Evolutionary conservation across 2,329 filamentous ascomycete genomes (phyloP).

Genomic region (Claviceps capensis): DNA sequence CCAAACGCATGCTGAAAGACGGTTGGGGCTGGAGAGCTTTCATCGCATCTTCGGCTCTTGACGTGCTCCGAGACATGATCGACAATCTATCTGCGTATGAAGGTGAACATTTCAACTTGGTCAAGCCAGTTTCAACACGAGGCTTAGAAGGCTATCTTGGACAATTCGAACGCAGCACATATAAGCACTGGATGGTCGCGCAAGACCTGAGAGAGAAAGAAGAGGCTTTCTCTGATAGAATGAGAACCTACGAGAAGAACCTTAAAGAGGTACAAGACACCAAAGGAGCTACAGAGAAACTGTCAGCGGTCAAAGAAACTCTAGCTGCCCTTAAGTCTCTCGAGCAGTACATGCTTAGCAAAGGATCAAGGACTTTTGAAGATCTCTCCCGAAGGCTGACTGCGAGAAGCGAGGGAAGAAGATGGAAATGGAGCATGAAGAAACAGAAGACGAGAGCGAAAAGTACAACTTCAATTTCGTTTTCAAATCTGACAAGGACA

Average conservation of each 20-base stretch:
- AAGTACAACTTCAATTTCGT: constrained; percentile 35
- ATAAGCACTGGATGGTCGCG: constrained; percentile 41
- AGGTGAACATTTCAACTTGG: constrained; percentile 5
- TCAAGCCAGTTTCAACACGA: constrained; percentile 8
- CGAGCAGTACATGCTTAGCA: constrained; percentile 38
- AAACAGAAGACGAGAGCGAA: constrained; percentile 11
- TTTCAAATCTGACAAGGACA: constrained; percentile 40
- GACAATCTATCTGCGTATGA: constrained; percentile 32
- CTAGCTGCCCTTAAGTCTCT: constrained; percentile 40
- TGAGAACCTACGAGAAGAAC: constrained; percentile 16
- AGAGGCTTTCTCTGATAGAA: constrained; percentile 17
- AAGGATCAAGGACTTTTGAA: constrained; percentile 51
- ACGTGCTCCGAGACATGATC: constrained; percentile 42
- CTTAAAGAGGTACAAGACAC: constrained; percentile 8
- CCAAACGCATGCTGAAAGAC: constrained; percentile 22
- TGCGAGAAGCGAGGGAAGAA: constrained; percentile 7
- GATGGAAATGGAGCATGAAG: not conserved
- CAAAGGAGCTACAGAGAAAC: constrained; percentile 33
- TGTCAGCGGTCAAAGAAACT: constrained; percentile 35
- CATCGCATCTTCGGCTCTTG: constrained; percentile 39
- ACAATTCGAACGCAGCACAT: constrained; percentile 38
- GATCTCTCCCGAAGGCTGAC: constrained; percentile 43
- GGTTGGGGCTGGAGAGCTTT: constrained; percentile 19
- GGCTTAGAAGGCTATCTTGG: constrained; percentile 40
- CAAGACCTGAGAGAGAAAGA: constrained; percentile 22